phyloP scores from a whole-genome alignment of 148 eudicot species.

The Diospyros lotus region DNA sequence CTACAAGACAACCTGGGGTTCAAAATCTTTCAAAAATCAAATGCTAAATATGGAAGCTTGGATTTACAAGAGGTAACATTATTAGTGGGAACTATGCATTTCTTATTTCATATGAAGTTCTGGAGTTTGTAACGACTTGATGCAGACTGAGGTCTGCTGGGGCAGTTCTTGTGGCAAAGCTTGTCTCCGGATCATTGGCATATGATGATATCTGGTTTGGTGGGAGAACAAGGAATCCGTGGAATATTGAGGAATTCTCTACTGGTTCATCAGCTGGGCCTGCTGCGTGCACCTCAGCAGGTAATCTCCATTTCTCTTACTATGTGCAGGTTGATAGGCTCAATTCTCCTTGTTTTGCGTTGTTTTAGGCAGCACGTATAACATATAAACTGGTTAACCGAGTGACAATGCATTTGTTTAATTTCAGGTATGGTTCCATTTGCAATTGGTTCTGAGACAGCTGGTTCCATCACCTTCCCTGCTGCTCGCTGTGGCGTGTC shows the following conservation, averaged over 20 bases:
- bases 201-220: constrained; percentile 96
- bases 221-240: constrained; percentile 91
- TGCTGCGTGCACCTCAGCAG: constrained; percentile 90
- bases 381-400: no score
- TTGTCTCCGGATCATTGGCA: constrained; percentile 77
- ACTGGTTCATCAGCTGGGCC: constrained; percentile 97
- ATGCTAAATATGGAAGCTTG: constrained; percentile 82
- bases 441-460: constrained; percentile 95
- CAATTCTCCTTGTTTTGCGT: no score
- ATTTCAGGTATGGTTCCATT: constrained; percentile 84
- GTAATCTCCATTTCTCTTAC: constrained; percentile 22
- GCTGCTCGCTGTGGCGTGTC: constrained; percentile 91
- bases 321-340: background rate
- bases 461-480: constrained; percentile 83
- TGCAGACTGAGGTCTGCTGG: constrained; percentile 77
- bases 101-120: background rate
- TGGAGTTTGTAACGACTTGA: background rate
- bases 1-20: constrained; percentile 92
- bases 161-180: constrained; percentile 86
- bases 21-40: constrained; percentile 66
- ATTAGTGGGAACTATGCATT: background rate
- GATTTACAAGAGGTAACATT: constrained; percentile 77
- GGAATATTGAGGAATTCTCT: constrained; percentile 85
- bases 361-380: no score
- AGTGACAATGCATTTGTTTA: background rate